These are phyloP conservation scores for Blastocystis hominis DNA, from an alignment of 352 stramenopile genomes.

Conservation along the genomic window DNA sequence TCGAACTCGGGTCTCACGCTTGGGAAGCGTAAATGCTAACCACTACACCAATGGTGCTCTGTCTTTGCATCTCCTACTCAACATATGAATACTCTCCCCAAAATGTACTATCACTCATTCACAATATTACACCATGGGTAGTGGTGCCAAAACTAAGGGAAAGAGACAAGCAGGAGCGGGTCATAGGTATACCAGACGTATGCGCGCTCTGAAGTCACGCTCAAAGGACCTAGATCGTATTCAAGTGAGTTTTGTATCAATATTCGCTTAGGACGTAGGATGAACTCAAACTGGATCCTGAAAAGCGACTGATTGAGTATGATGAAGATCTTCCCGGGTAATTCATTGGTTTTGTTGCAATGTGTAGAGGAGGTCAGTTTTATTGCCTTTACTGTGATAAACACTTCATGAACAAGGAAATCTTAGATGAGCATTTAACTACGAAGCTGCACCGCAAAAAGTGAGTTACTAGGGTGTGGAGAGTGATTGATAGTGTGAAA, in stretches of 20 bases:
- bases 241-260: not conserved
- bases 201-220: constrained; percentile 20
- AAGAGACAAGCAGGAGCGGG: constrained; percentile 26
- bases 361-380: constrained; percentile 33
- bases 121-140: constrained; percentile 22
- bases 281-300: constrained; percentile 54
- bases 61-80: not conserved
- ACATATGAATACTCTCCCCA: not conserved
- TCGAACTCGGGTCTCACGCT: constrained; percentile 59
- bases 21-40: constrained; percentile 60
- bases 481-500: constrained; percentile 45
- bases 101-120: not conserved
- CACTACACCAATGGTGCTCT: constrained; percentile 58
- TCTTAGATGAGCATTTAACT: constrained; percentile 32
- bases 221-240: constrained; percentile 56
- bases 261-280: not conserved
- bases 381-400: constrained; percentile 58
- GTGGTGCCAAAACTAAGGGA: constrained; percentile 55
- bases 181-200: constrained; percentile 30
- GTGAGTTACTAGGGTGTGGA: not conserved
- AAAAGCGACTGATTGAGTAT: constrained; percentile 45
- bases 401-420: constrained; percentile 51
- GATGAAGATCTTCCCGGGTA: constrained; percentile 56
- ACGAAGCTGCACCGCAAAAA: constrained; percentile 53
- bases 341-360: not conserved